Conservation (phyloP, 768 basidiomycete species). For the Psilocybe azurescens region DNA sequence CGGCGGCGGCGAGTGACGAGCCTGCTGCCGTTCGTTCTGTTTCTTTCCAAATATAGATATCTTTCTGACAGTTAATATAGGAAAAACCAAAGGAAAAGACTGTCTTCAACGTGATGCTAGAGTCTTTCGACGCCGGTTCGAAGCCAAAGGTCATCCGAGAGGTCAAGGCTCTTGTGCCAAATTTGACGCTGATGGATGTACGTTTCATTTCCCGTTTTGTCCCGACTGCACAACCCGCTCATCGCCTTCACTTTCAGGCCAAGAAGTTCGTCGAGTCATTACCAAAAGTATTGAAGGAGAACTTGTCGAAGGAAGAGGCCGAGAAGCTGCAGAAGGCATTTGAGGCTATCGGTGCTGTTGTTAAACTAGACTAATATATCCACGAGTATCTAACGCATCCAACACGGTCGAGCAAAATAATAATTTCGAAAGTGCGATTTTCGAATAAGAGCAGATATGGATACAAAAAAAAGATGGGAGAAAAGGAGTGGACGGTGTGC, state of each 20-base stretch:
- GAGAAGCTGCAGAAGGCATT: slow-evolving; percentile 95
- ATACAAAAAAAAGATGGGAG: slow-evolving; percentile 21
- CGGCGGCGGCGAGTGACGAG: slow-evolving; percentile 62
- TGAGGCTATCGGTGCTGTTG: slow-evolving; percentile 85
- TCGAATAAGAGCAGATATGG: slow-evolving; percentile 20
- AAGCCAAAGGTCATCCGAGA: slow-evolving; percentile 99
- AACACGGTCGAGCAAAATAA: slow-evolving; percentile 23
- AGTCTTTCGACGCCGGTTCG: slow-evolving; percentile 88
- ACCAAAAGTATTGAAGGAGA: slow-evolving; percentile 94
- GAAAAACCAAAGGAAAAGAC: slow-evolving; percentile 99
- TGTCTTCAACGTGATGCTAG: slow-evolving; percentile 92
- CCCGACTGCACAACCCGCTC: background rate
- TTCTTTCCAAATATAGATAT: background rate
- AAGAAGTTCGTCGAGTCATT: slow-evolving; percentile 99
- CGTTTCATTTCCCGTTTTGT: slow-evolving; percentile 35
- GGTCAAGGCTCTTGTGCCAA: slow-evolving; percentile 94
- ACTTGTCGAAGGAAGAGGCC: slow-evolving; percentile 94
- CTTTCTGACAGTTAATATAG: slow-evolving; percentile 37
- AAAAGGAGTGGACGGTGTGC: slow-evolving; percentile 12
- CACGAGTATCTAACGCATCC: slow-evolving; percentile 25
- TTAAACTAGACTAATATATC: slow-evolving; percentile 73
- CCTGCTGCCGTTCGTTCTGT: slow-evolving; percentile 58
- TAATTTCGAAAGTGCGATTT: slow-evolving; percentile 23
- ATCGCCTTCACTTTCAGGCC: slow-evolving; percentile 59
- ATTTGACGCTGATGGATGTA: slow-evolving; percentile 96